Base-by-base conservation (phyloP, 176 grass and related monocot species). In the Aegilops tauschii region DNA sequence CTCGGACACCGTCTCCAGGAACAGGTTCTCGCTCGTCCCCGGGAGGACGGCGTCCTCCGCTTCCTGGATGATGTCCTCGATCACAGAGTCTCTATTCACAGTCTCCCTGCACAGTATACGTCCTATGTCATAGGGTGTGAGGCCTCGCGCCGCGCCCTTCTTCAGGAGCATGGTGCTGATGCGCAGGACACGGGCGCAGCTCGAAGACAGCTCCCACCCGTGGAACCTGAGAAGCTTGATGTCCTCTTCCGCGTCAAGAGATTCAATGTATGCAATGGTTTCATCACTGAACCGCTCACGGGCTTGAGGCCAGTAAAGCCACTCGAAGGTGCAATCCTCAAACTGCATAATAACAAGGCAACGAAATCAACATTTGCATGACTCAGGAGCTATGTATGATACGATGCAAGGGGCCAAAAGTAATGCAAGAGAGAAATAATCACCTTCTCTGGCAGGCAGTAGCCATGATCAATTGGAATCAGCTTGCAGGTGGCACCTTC, bases 401-500 rank as follows among this genome's bases (percentile, higher is more conserved):
- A 47, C 3, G 17, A 64, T 73, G 58, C 65, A 42, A 90, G 17
- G 32, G 5, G 8, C 9, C 8, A 8, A 29, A 80, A 14, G 8
- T 58, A 76, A 17, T 81, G 47, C 11, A 74, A 35, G 14, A 42
- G 13, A 59, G 44, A 74, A 69, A 66, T 75, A 87, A 28, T 65
- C 76, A 91, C 89, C 85, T 91, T 97, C 84, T 94, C 92, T 80
- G 94, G 94, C 69, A 97, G 90, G 80, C 94, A 97, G 65, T 97
- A 97, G 65, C 95, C 95, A 82, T 97, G 95, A 83, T 97, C 95
- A 78, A 97, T 97, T 52, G 95, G 95, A 82, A 94, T 63, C 59
- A 97, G 73, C 88, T 84, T 81, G 83, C 80, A 79, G 29, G 20
- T 47, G 30, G 71, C 68, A 80, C 61, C 73, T 65, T 85, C 85